These are phyloP conservation scores for Candida freyschussii DNA, from an alignment of 1,139 yeast genomes.

Conservation along the genomic window DNA sequence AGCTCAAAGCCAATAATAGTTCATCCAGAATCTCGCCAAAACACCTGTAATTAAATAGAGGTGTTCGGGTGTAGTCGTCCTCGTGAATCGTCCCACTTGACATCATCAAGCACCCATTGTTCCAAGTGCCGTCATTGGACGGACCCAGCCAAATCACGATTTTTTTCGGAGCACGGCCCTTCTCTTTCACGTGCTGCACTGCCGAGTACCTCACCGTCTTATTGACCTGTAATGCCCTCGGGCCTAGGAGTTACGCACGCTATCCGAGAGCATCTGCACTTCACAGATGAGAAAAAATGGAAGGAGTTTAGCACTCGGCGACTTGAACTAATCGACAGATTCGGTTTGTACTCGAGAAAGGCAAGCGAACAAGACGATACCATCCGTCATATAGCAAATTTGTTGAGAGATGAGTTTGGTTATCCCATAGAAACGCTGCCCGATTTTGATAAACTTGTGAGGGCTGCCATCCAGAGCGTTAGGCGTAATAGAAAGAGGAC, in stretches of 20 bases:
- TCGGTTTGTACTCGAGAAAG: conserved; percentile 70
- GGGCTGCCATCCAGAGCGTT: conserved; percentile 87
- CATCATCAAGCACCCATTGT: too few species aligned
- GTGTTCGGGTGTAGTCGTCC: conserved; percentile 1
- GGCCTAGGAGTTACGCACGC: conserved; percentile 78
- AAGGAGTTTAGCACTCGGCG: conserved; percentile 84
- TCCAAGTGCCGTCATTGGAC: too few species aligned
- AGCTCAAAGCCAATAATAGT: too few species aligned
- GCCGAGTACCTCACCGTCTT: too few species aligned
- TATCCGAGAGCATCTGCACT: conserved; percentile 68
- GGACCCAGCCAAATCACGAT: too few species aligned
- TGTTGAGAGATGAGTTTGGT: conserved; percentile 69
- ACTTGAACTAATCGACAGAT: conserved; percentile 77
- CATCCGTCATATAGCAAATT: conserved; percentile 70
- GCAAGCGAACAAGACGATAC: conserved; percentile 91
- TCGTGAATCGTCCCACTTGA: too few species aligned
- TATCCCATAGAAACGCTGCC: conserved; percentile 51
- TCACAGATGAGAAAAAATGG: conserved; percentile 81
- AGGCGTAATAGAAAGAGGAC: conserved; percentile 62
- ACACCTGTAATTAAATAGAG: too few species aligned
- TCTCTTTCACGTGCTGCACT: too few species aligned
- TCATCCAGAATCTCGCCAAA: too few species aligned
- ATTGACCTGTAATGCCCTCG: too few species aligned
- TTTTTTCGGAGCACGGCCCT: too few species aligned
- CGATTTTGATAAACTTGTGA: conserved; percentile 84